These are phyloP conservation scores for Tetradesmus obliquus DNA, from an alignment of 139 green algal species.

Conservation along the genomic window DNA sequence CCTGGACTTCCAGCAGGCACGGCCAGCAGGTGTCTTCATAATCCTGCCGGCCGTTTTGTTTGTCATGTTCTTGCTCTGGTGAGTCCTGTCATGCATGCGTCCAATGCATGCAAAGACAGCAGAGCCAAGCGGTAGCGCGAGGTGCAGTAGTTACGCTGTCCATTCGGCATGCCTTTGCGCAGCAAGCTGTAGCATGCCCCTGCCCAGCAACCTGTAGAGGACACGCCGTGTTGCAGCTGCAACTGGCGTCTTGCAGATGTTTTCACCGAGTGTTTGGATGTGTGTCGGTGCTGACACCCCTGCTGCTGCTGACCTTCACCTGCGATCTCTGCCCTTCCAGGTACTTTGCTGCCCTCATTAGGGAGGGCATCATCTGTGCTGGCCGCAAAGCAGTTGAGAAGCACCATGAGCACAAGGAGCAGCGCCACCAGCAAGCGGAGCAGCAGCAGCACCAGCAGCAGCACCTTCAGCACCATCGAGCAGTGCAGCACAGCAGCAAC, in stretches of 20 bases:
- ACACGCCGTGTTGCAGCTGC: too few relatives aligned
- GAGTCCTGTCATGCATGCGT: background rate
- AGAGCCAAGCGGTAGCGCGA: too few relatives aligned
- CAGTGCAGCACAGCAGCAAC: background rate
- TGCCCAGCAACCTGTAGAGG: too few relatives aligned
- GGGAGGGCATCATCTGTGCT: background rate
- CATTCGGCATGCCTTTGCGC: too few relatives aligned
- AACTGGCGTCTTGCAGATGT: too few relatives aligned
- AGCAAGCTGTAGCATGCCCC: too few relatives aligned
- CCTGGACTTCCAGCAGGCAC: constrained; percentile 28
- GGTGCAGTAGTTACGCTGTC: too few relatives aligned
- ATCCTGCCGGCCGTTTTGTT: constrained; percentile 2
- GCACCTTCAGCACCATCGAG: background rate
- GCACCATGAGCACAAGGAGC: background rate
- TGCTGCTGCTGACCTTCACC: too few relatives aligned
- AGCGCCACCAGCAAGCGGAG: background rate
- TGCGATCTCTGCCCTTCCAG: background rate
- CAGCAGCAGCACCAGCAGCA: background rate
- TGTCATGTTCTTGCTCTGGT: constrained; percentile 34
- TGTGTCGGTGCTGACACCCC: too few relatives aligned
- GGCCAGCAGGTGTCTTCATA: constrained; percentile 1
- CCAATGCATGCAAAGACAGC: too few relatives aligned
- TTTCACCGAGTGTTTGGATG: too few relatives aligned
- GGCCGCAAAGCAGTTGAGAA: background rate
- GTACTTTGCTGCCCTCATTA: constrained; percentile 12